Evolutionary conservation across 768 basidiomycete species (phyloP).

Genomic region (Lactarius deliciosus): DNA sequence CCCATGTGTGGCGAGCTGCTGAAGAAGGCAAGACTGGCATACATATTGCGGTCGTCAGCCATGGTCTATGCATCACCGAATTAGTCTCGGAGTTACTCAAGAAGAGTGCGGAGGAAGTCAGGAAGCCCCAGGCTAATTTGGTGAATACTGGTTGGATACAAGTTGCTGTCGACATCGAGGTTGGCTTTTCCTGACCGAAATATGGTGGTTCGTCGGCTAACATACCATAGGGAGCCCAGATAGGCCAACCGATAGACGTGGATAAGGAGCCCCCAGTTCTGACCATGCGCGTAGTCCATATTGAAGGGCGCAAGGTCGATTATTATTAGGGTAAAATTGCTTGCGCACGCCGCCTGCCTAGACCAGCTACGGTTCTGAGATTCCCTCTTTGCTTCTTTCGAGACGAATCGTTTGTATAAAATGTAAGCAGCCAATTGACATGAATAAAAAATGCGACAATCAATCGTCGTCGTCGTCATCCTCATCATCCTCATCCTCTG

Average conservation of each 20-base stretch:
- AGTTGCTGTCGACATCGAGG: constrained; percentile 49
- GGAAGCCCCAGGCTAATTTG: constrained; percentile 42
- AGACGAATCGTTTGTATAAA: background rate
- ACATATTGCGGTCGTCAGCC: constrained; percentile 70
- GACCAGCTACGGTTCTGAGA: background rate
- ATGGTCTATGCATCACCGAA: constrained; percentile 63
- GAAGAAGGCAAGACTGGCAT: constrained; percentile 40
- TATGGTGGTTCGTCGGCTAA: constrained; percentile 7
- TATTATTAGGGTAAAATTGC: no score
- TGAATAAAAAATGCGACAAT: no score
- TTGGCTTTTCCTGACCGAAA: no score
- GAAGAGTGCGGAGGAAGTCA: constrained; percentile 39
- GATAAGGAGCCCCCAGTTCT: constrained; percentile 38
- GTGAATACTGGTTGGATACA: constrained; percentile 71
- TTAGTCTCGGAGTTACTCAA: constrained; percentile 52
- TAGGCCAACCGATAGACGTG: constrained; percentile 31
- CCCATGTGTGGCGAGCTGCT: constrained; percentile 49
- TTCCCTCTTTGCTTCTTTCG: background rate
- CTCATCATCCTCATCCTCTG: background rate
- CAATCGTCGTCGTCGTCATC: background rate
- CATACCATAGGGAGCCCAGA: constrained; percentile 35
- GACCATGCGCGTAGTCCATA: constrained; percentile 46
- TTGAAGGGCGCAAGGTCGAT: constrained; percentile 38
- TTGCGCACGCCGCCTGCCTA: no score
- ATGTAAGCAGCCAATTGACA: background rate